Conservation (phyloP, 768 basidiomycete genomes). For the Boletus fagicola region DNA sequence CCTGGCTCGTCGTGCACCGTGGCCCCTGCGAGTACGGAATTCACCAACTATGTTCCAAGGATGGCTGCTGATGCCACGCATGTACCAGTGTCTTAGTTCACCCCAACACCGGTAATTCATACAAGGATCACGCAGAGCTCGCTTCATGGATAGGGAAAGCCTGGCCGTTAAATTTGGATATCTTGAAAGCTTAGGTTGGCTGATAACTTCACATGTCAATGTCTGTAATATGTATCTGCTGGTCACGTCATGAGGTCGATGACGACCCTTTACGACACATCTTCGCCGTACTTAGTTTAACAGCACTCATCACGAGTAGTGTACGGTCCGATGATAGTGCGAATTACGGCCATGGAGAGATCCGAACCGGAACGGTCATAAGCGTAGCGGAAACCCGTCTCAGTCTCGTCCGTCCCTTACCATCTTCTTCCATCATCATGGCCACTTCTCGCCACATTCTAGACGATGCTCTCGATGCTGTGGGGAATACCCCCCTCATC, state of each 20-base stretch:
- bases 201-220: background rate
- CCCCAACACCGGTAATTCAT: slow-evolving; percentile 60
- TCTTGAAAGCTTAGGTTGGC: slow-evolving; percentile 29
- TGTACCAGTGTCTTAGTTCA: slow-evolving; percentile 60
- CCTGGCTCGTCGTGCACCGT: slow-evolving; percentile 64
- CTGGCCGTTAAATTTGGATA: slow-evolving; percentile 51
- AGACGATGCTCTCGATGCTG: slow-evolving; percentile 76
- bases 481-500: slow-evolving; percentile 91
- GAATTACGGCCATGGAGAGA: background rate
- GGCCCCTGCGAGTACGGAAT: slow-evolving; percentile 68
- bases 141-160: slow-evolving; percentile 65
- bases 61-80: background rate
- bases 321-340: background rate
- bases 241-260: background rate
- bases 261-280: background rate
- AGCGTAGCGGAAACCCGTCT: background rate
- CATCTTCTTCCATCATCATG: slow-evolving; percentile 22
- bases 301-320: background rate
- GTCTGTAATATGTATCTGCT: too few relatives aligned
- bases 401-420: background rate
- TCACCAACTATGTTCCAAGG: background rate
- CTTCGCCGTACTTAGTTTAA: background rate
- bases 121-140: slow-evolving; percentile 61
- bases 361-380: slow-evolving; percentile 13
- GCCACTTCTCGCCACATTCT: slow-evolving; percentile 48